phyloP scores from a whole-genome alignment of 306 rosid species.

The Arachis hypogaea region DNA sequence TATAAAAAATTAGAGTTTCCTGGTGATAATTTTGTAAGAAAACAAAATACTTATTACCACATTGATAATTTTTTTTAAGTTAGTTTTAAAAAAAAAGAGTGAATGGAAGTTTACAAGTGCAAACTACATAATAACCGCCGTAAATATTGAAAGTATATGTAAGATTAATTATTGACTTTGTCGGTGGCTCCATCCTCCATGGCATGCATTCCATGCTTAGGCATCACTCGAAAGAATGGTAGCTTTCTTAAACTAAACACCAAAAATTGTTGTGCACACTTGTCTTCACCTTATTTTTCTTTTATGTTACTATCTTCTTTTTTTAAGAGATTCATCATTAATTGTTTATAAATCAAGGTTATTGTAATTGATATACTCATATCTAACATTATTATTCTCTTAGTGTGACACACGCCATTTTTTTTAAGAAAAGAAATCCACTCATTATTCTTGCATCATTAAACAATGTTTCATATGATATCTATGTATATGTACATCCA shows the following conservation, averaged over 20 bases:
- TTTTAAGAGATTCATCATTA: background rate
- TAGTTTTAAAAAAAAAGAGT: too few species aligned
- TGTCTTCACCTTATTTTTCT: background rate
- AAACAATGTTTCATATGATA: background rate
- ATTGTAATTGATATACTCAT: too few species aligned
- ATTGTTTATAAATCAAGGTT: too few species aligned
- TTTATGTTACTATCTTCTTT: too few species aligned
- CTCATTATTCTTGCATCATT: background rate
- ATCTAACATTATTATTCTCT: too few species aligned
- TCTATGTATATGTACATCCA: background rate
- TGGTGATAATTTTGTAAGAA: too few species aligned
- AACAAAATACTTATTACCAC: too few species aligned
- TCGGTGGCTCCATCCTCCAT: background rate
- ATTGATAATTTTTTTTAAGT: background rate
- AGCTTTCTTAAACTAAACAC: background rate
- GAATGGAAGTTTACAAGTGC: background rate
- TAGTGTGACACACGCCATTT: background rate
- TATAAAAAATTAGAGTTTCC: too few species aligned
- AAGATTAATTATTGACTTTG: background rate
- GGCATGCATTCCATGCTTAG: constrained; percentile 19
- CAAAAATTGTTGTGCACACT: background rate
- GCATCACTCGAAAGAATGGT: constrained; percentile 9
- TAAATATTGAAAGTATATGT: constrained; percentile 2
- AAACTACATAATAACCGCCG: constrained; percentile 6
- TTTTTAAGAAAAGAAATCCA: background rate